Base-by-base conservation (phyloP, 2,329 filamentous ascomycete species). In the Aureobasidium vineae region DNA sequence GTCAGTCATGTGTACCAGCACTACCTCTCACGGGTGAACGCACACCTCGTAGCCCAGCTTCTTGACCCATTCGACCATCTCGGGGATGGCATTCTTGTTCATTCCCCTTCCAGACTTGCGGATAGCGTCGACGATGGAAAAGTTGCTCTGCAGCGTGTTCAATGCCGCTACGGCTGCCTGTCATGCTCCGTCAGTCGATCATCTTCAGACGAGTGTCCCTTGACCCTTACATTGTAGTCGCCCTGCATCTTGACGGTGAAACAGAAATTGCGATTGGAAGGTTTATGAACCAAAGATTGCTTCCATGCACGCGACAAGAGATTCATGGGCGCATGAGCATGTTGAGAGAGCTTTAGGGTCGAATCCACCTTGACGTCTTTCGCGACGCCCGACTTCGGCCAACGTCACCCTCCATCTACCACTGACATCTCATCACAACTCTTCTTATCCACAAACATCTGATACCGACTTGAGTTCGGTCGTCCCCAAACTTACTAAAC, bases 61-160 rank as follows among this genome's bases (percentile, higher is more conserved):
- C 53, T 79, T 81, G 70, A 91, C 86, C 90, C 90, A 96, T 71
- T 87, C 85, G 33, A 88, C 80, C 85, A 95, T 94, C 76, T 97
- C 91, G 0, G 91, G 90, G 59, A 96, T 87, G 7, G 92, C 90
- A 65, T 82, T 82, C 56, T 88, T 82, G 74, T 96, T 96, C 79
- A 90, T 87, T 33, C 83, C 85, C 69, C 87, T 81, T 23, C 91
- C 90, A 21, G 89, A 89, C 75, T 90, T 90, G 65, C 87, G 85
- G 61, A 95, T 88, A 60, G 89, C 87, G 75, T 96, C 88, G 21
- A 97, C 85, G 67, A 90, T 82, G 45, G 88, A 84, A 72, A 88
- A 89, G 76, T 97, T 97, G 65, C 90, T 89, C 73, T 94, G 90
- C 64, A 97, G 83, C 57, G 86, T 86, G 71, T 91, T 89, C 71